phyloP scores from a whole-genome alignment of 768 basidiomycete genomes.

The Russula lepida region DNA sequence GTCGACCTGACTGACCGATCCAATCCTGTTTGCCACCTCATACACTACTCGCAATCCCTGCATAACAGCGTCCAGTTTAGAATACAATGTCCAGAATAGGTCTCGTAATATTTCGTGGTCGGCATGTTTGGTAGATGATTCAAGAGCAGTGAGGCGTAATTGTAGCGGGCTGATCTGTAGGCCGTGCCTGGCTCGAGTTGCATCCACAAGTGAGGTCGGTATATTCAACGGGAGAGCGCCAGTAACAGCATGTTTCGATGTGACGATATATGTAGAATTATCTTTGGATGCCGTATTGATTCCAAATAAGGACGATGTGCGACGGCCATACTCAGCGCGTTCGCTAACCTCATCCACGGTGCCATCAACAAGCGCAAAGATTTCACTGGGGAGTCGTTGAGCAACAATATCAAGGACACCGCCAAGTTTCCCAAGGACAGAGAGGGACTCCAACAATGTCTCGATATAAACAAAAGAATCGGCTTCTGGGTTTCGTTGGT shows the following conservation, averaged over 20 bases:
- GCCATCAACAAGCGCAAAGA: conserved; percentile 75
- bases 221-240: conserved; percentile 18
- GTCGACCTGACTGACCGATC: conserved; percentile 54
- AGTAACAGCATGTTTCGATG: conserved; percentile 25
- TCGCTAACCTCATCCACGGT: conserved; percentile 91
- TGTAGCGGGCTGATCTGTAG: conserved; percentile 39
- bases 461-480: conserved; percentile 94
- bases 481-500: conserved; percentile 64
- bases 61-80: conserved; percentile 87
- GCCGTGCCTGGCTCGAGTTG: conserved; percentile 22
- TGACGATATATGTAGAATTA: conserved; percentile 45
- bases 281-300: conserved; percentile 24
- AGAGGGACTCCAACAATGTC: conserved; percentile 84
- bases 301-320: conserved; percentile 33
- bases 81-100: conserved; percentile 96
- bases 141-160: conserved; percentile 63
- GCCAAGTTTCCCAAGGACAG: conserved; percentile 83
- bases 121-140: conserved; percentile 57
- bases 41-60: conserved; percentile 86
- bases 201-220: conserved; percentile 9
- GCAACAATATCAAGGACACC: conserved; percentile 72
- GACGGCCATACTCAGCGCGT: conserved; percentile 68
- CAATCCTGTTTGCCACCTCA: conserved; percentile 86
- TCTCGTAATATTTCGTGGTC: conserved; percentile 86
- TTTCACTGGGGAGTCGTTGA: conserved; percentile 76